phyloP scores from a whole-genome alignment of 805 yeast genomes.

The Clavispora asparagi region DNA sequence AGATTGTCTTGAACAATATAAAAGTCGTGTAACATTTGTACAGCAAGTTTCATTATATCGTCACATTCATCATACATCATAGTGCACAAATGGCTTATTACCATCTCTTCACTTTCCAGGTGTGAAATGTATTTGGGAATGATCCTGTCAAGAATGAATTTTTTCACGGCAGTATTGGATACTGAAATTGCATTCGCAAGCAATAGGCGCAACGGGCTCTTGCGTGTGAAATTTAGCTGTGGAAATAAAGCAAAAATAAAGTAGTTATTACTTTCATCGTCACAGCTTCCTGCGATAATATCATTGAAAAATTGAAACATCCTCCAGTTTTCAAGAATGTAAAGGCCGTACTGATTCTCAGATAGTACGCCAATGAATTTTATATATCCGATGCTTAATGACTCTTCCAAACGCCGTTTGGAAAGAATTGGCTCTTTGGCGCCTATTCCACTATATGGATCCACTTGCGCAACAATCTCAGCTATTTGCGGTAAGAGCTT shows the following conservation, averaged over 20 bases:
- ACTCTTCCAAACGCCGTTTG: slow-evolving; percentile 49
- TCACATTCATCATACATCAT: slow-evolving; percentile 59
- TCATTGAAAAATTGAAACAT: slow-evolving; percentile 77
- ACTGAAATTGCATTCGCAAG: slow-evolving; percentile 60
- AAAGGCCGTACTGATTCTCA: slow-evolving; percentile 54
- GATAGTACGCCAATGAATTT: slow-evolving; percentile 72
- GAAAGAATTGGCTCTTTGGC: slow-evolving; percentile 75
- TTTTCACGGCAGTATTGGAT: slow-evolving; percentile 46
- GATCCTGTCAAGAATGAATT: slow-evolving; percentile 54
- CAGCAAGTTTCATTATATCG: slow-evolving; percentile 16
- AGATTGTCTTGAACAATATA: slow-evolving; percentile 18
- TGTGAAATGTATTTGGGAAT: slow-evolving; percentile 32
- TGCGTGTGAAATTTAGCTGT: slow-evolving; percentile 53
- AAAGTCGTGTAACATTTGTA: slow-evolving; percentile 18
- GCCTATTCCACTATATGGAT: slow-evolving; percentile 69
- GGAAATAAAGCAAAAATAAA: slow-evolving; percentile 54
- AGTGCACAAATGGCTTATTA: slow-evolving; percentile 50
- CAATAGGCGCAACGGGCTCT: slow-evolving; percentile 64
- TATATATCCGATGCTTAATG: slow-evolving; percentile 74
- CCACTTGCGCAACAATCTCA: slow-evolving; percentile 81
- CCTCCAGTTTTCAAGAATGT: slow-evolving; percentile 75
- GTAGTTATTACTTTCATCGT: slow-evolving; percentile 34
- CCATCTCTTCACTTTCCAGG: slow-evolving; percentile 40
- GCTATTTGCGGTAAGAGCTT: slow-evolving; percentile 84
- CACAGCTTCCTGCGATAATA: slow-evolving; percentile 47